These are phyloP conservation scores for Halteria grandinella DNA, from an alignment of 73 alveolate genomes.

Conservation along the genomic window DNA sequence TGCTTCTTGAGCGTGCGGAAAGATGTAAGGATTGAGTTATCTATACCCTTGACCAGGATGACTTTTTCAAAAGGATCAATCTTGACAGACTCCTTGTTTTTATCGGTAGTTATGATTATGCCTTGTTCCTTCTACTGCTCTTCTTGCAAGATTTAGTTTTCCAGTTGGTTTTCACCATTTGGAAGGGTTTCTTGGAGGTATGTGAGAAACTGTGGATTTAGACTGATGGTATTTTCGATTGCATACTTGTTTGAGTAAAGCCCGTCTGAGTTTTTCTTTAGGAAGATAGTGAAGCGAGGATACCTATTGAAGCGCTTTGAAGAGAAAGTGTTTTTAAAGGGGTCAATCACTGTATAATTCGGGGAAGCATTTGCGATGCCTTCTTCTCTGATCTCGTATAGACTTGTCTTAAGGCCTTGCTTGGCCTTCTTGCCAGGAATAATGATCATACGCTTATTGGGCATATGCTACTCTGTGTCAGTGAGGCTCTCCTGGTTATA, in stretches of 20 bases:
- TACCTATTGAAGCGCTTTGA: slow-evolving; percentile 67
- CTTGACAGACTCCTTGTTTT: slow-evolving; percentile 5
- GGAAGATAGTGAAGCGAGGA: slow-evolving; percentile 69
- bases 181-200: too few relatives aligned
- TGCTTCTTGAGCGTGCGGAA: slow-evolving; percentile 63
- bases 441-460: too few relatives aligned
- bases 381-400: too few relatives aligned
- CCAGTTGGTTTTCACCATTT: slow-evolving; percentile 7
- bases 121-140: slow-evolving; percentile 18
- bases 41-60: slow-evolving; percentile 66
- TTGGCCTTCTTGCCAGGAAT: too few relatives aligned
- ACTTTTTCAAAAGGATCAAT: slow-evolving; percentile 76
- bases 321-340: slow-evolving; percentile 32
- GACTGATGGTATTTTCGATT: slow-evolving; percentile 59
- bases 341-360: too few relatives aligned
- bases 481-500: too few relatives aligned
- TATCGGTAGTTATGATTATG: neutral
- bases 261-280: slow-evolving; percentile 46
- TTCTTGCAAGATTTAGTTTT: neutral
- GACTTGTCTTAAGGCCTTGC: too few relatives aligned
- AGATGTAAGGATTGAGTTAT: slow-evolving; percentile 65
- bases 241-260: slow-evolving; percentile 6
- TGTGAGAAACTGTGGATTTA: slow-evolving; percentile 64
- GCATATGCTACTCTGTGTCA: too few relatives aligned
- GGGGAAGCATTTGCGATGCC: too few relatives aligned